phyloP scores from a whole-genome alignment of 345 rosid species.

The Toxicodendron radicans region DNA sequence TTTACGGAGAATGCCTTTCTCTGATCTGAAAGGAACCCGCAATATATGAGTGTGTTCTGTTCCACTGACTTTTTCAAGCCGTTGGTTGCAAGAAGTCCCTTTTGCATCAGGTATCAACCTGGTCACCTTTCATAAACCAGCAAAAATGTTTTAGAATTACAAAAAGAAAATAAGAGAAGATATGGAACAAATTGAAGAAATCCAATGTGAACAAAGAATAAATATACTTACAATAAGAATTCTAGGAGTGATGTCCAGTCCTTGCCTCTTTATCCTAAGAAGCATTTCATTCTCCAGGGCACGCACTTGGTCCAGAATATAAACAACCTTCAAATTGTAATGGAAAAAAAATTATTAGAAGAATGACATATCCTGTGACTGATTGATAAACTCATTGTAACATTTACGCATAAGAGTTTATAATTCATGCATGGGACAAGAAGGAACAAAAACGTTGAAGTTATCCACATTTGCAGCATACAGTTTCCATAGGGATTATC shows the following conservation, averaged over 20 bases:
- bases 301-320: conserved; percentile 97
- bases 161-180: neutral
- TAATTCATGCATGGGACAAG: neutral
- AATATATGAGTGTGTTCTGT: conserved; percentile 80
- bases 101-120: conserved; percentile 91
- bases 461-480: neutral
- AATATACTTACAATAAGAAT: conserved; percentile 73
- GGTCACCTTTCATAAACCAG: conserved; percentile 57
- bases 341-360: conserved; percentile 7
- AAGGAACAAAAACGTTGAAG: neutral
- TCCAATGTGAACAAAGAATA: neutral
- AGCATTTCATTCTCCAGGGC: conserved; percentile 95
- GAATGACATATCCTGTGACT: neutral
- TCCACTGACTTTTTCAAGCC: conserved; percentile 92
- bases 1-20: conserved; percentile 79
- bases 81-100: conserved; percentile 92
- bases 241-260: conserved; percentile 77
- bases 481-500: neutral
- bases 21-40: conserved; percentile 92
- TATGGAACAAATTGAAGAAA: neutral
- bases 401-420: neutral
- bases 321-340: conserved; percentile 65
- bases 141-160: conserved; percentile 18
- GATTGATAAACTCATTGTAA: neutral
- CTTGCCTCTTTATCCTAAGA: conserved; percentile 79